Conservation (phyloP, 140 eudicot species). For the Stevia rebaudiana region DNA sequence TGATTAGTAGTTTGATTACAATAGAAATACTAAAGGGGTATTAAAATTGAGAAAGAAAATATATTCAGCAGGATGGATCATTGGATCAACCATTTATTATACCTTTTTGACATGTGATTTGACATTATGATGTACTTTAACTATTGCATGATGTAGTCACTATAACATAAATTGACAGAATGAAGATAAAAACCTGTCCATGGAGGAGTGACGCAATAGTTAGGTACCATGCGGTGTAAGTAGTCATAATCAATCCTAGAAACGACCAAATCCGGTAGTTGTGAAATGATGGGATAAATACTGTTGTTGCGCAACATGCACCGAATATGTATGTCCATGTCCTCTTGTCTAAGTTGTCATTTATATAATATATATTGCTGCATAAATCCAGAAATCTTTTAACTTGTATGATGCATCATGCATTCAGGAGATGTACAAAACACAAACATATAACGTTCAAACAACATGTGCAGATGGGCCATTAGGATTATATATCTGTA, state of each 20-base stretch:
- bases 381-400: constrained; percentile 7
- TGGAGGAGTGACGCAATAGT: constrained; percentile 84
- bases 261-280: constrained; percentile 96
- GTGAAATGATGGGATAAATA: constrained; percentile 92
- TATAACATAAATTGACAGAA: background rate
- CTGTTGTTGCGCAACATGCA: constrained; percentile 97
- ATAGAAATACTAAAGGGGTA: background rate
- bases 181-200: constrained; percentile 62
- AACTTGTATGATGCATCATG: background rate
- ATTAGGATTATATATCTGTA: background rate
- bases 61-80: background rate
- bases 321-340: constrained; percentile 99
- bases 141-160: background rate
- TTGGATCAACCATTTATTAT: background rate
- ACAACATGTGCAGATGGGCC: background rate
- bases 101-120: background rate
- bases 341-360: constrained; percentile 97
- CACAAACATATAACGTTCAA: constrained; percentile 2
- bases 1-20: background rate
- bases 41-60: background rate
- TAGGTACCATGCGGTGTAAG: constrained; percentile 97
- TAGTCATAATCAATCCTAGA: constrained; percentile 88
- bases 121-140: background rate
- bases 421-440: background rate
- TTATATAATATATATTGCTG: constrained; percentile 96